A percentile compares a stretch with the other conserved stretches of the same genome.
Conservation (phyloP, 805 yeast genomes). For the Ogataea philodendri region DNA sequence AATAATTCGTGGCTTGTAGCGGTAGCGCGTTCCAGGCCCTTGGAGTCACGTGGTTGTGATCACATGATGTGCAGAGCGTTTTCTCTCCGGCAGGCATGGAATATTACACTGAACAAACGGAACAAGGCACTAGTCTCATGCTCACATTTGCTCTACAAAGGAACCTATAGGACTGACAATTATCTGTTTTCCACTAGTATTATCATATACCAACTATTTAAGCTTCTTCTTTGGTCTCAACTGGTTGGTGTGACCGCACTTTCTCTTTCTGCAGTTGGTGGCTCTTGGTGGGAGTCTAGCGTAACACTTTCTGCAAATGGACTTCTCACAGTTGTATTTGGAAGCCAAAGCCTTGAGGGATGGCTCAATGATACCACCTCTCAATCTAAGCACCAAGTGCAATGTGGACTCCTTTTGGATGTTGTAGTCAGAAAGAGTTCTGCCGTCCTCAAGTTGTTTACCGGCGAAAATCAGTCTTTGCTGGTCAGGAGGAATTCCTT, state of each 20-base stretch:
- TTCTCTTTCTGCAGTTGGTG: slow-evolving; percentile 99
- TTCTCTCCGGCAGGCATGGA: no score
- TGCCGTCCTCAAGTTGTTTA: slow-evolving; percentile 94
- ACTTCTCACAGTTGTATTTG: slow-evolving; percentile 99
- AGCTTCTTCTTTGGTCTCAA: slow-evolving; percentile 99
- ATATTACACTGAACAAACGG: no score
- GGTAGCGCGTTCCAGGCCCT: slow-evolving; percentile 14
- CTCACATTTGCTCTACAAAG: no score
- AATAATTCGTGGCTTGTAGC: slow-evolving; percentile 4
- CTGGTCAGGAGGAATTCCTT: slow-evolving; percentile 96
- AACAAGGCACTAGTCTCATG: no score
- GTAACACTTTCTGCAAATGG: slow-evolving; percentile 99
- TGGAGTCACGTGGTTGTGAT: background rate
- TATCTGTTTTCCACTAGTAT: slow-evolving; percentile 15
- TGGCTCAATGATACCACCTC: slow-evolving; percentile 96
- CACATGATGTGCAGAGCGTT: no score
- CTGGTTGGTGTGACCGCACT: slow-evolving; percentile 99
- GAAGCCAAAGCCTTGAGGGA: slow-evolving; percentile 98
- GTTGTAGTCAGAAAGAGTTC: slow-evolving; percentile 92
- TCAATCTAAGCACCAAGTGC: slow-evolving; percentile 63
- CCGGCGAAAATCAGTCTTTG: slow-evolving; percentile 95
- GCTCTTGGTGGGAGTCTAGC: slow-evolving; percentile 99
- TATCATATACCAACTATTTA: slow-evolving; percentile 61
- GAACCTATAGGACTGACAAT: no score
- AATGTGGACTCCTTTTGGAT: slow-evolving; percentile 85